Conservation (phyloP, 305 asterid species). For the Rubia balearica region DNA sequence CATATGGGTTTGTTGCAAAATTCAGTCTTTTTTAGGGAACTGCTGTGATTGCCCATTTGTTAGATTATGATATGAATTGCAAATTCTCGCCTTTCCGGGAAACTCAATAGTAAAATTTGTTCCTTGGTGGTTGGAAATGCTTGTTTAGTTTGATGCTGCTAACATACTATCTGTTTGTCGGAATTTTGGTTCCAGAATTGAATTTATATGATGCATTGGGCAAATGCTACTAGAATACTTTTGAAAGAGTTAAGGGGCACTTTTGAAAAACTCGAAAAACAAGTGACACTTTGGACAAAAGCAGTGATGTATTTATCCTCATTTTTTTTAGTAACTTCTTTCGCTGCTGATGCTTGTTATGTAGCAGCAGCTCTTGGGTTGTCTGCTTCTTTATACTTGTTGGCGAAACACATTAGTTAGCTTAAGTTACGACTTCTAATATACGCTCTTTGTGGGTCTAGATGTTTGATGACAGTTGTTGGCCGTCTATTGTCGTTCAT, state of each 20-base stretch:
- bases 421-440: too few relatives aligned
- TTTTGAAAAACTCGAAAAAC: too few relatives aligned
- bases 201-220: background rate
- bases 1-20: conserved; percentile 1
- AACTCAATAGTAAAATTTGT: background rate
- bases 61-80: too few relatives aligned
- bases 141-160: background rate
- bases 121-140: background rate
- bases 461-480: too few relatives aligned
- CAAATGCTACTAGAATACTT: background rate
- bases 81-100: too few relatives aligned
- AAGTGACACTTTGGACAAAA: too few relatives aligned
- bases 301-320: too few relatives aligned
- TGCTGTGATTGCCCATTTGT: too few relatives aligned
- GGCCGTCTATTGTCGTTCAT: background rate
- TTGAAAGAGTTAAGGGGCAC: too few relatives aligned
- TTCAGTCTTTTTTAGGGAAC: background rate
- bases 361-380: background rate
- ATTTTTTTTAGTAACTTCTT: background rate
- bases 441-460: too few relatives aligned
- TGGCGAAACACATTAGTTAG: conserved; percentile 10
- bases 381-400: too few relatives aligned
- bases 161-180: background rate
- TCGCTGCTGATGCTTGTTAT: background rate
- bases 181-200: background rate